phyloP scores from a whole-genome alignment of 768 basidiomycete species.

The Boletus rufocinnamomeus region DNA sequence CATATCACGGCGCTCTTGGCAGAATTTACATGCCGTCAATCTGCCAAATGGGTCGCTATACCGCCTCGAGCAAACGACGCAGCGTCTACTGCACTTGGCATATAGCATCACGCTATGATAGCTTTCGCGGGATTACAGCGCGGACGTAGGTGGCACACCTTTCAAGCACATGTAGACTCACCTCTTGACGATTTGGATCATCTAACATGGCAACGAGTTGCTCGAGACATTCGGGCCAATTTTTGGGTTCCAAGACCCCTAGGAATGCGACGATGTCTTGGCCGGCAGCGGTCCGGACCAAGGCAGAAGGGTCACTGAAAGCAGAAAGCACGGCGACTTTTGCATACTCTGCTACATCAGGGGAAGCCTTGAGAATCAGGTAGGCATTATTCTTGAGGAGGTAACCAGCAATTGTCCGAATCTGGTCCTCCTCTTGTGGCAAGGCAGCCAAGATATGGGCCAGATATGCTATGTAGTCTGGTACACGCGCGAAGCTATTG shows the following conservation, averaged over 20 bases:
- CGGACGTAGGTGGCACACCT: not conserved
- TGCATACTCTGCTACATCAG: conserved; percentile 69
- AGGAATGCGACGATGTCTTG: conserved; percentile 92
- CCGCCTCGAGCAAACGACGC: conserved; percentile 11
- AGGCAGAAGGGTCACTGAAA: conserved; percentile 76
- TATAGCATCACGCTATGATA: conserved; percentile 1
- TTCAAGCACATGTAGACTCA: conserved; percentile 41
- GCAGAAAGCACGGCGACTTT: conserved; percentile 77
- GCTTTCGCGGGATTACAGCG: conserved; percentile 1
- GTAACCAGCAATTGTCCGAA: conserved; percentile 94
- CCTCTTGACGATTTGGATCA: conserved; percentile 84
- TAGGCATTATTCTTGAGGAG: conserved; percentile 95
- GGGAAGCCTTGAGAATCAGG: conserved; percentile 66
- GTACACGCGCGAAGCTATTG: conserved; percentile 81
- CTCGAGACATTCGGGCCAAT: conserved; percentile 94
- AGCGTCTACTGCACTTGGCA: not conserved
- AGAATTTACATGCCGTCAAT: conserved; percentile 1
- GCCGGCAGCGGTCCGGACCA: conserved; percentile 93
- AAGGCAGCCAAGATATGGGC: conserved; percentile 86
- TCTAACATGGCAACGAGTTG: conserved; percentile 82
- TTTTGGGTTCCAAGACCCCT: conserved; percentile 82
- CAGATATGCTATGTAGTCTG: conserved; percentile 95
- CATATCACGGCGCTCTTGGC: conserved; percentile 9
- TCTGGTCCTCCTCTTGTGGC: conserved; percentile 85
- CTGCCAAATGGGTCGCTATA: conserved; percentile 6